A percentile compares a stretch with the other conserved stretches of the same genome.
Conservation (phyloP, 345 rosid species). For the Noccaea caerulescens region DNA sequence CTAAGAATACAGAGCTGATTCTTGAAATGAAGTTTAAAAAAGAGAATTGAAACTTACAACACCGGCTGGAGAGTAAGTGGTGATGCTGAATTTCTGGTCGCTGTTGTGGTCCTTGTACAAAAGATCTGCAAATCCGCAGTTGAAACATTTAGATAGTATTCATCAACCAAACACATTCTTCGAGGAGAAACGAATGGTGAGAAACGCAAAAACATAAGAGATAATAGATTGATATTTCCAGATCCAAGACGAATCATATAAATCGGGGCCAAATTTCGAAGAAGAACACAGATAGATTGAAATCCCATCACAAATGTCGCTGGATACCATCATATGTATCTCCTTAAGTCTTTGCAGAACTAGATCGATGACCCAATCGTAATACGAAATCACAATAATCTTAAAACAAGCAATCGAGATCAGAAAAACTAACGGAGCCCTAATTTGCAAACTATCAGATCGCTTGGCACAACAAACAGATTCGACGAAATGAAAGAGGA, state of each 20-base stretch:
- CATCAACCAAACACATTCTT: background rate
- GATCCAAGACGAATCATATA: conserved; percentile 5
- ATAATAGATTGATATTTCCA: background rate
- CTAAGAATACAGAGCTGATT: background rate
- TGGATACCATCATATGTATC: background rate
- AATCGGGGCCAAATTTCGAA: background rate
- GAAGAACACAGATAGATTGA: background rate
- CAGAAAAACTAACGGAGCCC: background rate
- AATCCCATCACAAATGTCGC: background rate
- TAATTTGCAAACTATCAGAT: conserved; percentile 3
- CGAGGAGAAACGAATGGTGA: background rate
- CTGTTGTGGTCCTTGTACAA: conserved; percentile 83
- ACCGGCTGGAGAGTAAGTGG: conserved; percentile 75
- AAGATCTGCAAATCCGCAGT: conserved; percentile 60
- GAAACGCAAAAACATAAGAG: background rate
- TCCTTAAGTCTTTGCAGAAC: background rate
- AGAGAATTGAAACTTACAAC: conserved; percentile 55
- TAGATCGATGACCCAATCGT: background rate
- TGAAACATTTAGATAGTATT: conserved; percentile 15
- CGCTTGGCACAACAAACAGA: background rate
- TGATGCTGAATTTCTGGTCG: conserved; percentile 89
- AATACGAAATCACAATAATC: background rate
- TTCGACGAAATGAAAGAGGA: background rate
- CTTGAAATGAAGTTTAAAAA: background rate
- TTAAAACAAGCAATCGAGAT: background rate